These are phyloP conservation scores for Chytridium lagenaria DNA, from an alignment of 371 early-diverging fungal genomes.

Conservation along the genomic window DNA sequence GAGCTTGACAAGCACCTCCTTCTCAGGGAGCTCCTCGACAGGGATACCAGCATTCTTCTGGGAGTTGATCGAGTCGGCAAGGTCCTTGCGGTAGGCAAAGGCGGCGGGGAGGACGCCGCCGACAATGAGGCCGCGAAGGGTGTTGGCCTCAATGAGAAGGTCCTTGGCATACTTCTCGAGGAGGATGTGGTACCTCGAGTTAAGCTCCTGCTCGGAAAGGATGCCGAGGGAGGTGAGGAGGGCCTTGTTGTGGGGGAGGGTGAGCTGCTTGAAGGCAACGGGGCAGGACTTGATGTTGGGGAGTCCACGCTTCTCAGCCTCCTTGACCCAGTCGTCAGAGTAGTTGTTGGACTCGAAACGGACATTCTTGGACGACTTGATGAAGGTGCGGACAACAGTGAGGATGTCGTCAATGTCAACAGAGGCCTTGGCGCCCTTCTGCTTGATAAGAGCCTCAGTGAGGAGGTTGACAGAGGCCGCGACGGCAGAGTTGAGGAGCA, in stretches of 20 bases:
- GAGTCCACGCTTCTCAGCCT: slow-evolving; percentile 80
- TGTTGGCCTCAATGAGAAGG: slow-evolving; percentile 91
- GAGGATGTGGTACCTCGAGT: slow-evolving; percentile 93
- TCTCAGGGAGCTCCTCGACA: slow-evolving; percentile 72
- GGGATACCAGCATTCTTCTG: slow-evolving; percentile 66
- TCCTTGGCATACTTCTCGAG: slow-evolving; percentile 96
- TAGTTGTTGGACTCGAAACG: slow-evolving; percentile 98
- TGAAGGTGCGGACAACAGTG: slow-evolving; percentile 83
- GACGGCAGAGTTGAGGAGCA: slow-evolving; percentile 91
- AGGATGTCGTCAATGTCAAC: slow-evolving; percentile 88
- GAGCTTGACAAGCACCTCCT: slow-evolving; percentile 68
- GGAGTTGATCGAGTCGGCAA: slow-evolving; percentile 77
- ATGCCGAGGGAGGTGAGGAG: slow-evolving; percentile 84
- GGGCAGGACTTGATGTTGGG: slow-evolving; percentile 89
- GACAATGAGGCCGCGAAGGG: slow-evolving; percentile 80
- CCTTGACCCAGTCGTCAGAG: slow-evolving; percentile 64
- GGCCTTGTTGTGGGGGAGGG: slow-evolving; percentile 69
- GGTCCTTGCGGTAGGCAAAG: slow-evolving; percentile 82
- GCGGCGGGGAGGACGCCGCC: slow-evolving; percentile 90
- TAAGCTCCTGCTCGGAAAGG: slow-evolving; percentile 84
- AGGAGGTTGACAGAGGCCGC: slow-evolving; percentile 82
- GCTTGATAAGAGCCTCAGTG: slow-evolving; percentile 69
- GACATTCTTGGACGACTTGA: slow-evolving; percentile 80
- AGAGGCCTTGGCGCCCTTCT: slow-evolving; percentile 78
- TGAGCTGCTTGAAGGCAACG: slow-evolving; percentile 84